Conservation (phyloP, 2,329 filamentous ascomycete species). For the Lanzia echinophila region DNA sequence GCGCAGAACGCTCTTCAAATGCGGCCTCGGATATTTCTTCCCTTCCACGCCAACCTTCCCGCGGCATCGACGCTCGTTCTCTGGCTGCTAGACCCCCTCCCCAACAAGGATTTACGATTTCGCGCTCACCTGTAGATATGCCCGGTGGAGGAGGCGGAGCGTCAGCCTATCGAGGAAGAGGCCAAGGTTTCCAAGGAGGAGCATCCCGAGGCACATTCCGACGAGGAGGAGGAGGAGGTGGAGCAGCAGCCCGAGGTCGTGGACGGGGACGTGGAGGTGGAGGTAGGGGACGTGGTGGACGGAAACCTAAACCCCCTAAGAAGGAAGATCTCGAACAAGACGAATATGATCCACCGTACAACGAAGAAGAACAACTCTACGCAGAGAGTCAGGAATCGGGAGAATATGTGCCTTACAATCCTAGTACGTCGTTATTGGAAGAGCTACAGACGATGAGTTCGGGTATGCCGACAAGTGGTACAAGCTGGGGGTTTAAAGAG, state of each 20-base stretch:
- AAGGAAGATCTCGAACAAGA: neutral
- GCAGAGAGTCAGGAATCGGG: constrained; percentile 20
- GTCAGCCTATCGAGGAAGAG: no score
- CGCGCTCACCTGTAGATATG: constrained; percentile 9
- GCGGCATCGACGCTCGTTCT: constrained; percentile 29
- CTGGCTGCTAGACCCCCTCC: constrained; percentile 25
- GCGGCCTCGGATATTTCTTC: constrained; percentile 26
- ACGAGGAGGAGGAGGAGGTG: constrained; percentile 16
- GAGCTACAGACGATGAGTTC: constrained; percentile 19
- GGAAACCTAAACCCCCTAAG: neutral
- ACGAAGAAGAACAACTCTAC: constrained; percentile 21
- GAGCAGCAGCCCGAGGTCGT: neutral
- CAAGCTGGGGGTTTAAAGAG: constrained; percentile 19
- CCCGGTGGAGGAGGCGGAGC: neutral
- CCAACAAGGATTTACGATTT: constrained; percentile 18
- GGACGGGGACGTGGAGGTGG: neutral
- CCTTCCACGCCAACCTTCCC: constrained; percentile 18
- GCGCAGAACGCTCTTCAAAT: constrained; percentile 17
- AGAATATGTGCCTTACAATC: constrained; percentile 20
- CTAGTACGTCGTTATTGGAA: constrained; percentile 20
- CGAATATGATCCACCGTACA: constrained; percentile 16
- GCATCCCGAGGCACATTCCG: constrained; percentile 15
- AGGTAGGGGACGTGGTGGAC: constrained; percentile 3
- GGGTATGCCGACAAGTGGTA: constrained; percentile 18
- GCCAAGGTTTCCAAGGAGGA: no score